phyloP scores from a whole-genome alignment of 75 land plant genomes.

The Pinus albicaulis region DNA sequence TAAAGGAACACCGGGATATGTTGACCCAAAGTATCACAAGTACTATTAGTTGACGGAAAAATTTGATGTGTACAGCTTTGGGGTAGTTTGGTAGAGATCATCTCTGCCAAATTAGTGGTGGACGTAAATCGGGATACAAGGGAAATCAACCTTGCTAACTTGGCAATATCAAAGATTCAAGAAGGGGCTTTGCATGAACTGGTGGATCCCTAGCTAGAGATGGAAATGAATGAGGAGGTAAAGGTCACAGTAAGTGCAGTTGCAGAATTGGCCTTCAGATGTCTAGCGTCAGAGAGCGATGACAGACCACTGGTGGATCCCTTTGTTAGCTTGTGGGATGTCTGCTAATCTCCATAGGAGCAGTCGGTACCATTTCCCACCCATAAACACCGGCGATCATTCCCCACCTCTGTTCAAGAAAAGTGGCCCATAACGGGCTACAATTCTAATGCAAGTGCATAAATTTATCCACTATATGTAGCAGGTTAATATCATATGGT shows the following conservation, averaged over 20 bases:
- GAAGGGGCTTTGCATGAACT: slow-evolving; percentile 35
- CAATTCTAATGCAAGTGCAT: too few relatives aligned
- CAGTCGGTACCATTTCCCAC: too few relatives aligned
- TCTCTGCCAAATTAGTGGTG: slow-evolving; percentile 58
- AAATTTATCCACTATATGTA: too few relatives aligned
- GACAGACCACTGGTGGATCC: slow-evolving; percentile 69
- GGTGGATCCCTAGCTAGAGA: slow-evolving; percentile 38
- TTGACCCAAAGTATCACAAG: slow-evolving; percentile 66
- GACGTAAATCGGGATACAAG: slow-evolving; percentile 40
- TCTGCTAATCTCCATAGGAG: too few relatives aligned
- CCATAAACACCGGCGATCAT: background rate
- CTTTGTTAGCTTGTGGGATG: background rate
- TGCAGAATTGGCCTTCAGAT: slow-evolving; percentile 49
- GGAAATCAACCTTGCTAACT: slow-evolving; percentile 57
- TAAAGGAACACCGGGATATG: slow-evolving; percentile 56
- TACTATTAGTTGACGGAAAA: slow-evolving; percentile 72
- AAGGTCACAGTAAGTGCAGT: background rate
- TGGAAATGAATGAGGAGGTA: slow-evolving; percentile 6
- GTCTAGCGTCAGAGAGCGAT: slow-evolving; percentile 57
- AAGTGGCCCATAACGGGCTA: slow-evolving; percentile 29
- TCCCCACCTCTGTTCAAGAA: slow-evolving; percentile 38
- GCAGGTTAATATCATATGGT: too few relatives aligned
- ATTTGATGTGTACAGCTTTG: slow-evolving; percentile 74
- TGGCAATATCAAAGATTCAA: slow-evolving; percentile 49
- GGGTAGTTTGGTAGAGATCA: slow-evolving; percentile 55